These are phyloP conservation scores for Blastobotrys aristatus DNA, from an alignment of 1,139 yeast genomes.

Conservation along the genomic window DNA sequence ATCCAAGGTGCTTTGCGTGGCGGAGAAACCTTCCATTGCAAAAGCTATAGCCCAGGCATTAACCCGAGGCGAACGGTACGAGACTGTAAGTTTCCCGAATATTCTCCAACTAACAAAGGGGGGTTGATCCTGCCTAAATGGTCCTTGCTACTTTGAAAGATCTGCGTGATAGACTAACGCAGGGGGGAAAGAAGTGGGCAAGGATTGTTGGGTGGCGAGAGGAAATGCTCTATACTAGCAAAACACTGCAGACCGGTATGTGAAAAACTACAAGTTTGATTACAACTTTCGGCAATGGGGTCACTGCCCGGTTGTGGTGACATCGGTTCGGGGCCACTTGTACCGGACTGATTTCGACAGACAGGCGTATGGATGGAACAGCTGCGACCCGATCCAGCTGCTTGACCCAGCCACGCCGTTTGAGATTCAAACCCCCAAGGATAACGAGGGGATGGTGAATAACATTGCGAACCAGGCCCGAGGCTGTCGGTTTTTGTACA, in stretches of 20 bases:
- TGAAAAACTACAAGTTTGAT: conserved; percentile 74
- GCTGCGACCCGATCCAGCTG: conserved; percentile 58
- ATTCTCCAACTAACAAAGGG: too few species aligned
- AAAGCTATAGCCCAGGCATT: conserved; percentile 72
- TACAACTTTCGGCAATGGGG: conserved; percentile 62
- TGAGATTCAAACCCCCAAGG: conserved; percentile 36
- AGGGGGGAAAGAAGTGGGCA: too few species aligned
- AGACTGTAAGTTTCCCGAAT: conserved; percentile 15
- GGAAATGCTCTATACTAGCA: neutral
- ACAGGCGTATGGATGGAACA: conserved; percentile 56
- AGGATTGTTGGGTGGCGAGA: too few species aligned
- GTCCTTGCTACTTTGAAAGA: too few species aligned
- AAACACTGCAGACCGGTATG: conserved; percentile 44
- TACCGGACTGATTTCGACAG: conserved; percentile 57
- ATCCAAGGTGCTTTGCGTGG: conserved; percentile 85
- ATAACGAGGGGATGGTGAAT: conserved; percentile 50
- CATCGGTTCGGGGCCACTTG: conserved; percentile 87
- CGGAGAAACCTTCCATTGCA: conserved; percentile 95
- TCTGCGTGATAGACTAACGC: too few species aligned
- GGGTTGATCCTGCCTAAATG: too few species aligned
- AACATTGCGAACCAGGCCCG: conserved; percentile 69
- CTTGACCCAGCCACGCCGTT: conserved; percentile 40
- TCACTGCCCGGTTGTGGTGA: conserved; percentile 76
- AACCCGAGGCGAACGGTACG: conserved; percentile 59
- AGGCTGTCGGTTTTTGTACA: conserved; percentile 59